Percentiles rank a stretch among this genome's conserved stretches.
phyloP scores from a whole-genome alignment of 2,329 filamentous ascomycete genomes.

The Colletotrichum spaethianum region DNA sequence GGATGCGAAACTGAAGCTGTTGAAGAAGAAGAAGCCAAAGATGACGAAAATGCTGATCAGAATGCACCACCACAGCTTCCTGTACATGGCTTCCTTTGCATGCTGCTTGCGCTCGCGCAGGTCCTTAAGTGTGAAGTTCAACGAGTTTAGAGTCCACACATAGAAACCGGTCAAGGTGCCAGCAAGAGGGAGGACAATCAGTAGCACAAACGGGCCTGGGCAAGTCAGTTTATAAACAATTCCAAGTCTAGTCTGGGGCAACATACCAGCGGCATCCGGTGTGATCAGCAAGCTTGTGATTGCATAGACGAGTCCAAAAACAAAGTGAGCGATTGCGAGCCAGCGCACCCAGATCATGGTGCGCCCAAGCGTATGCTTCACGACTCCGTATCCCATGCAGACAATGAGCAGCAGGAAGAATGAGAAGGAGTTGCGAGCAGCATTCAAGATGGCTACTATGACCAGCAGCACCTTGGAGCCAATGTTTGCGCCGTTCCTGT shows the following conservation, averaged over 20 bases:
- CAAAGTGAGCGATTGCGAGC: conserved; percentile 91
- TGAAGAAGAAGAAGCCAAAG: conserved; percentile 98
- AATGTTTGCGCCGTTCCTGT: conserved; percentile 86
- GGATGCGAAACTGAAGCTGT: conserved; percentile 94
- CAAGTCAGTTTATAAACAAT: conserved; percentile 23
- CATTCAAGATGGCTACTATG: conserved; percentile 92
- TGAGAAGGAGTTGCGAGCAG: conserved; percentile 95
- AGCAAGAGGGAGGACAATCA: conserved; percentile 93
- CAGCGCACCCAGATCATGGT: conserved; percentile 96
- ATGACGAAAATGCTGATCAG: conserved; percentile 93
- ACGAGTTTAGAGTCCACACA: conserved; percentile 97
- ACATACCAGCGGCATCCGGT: conserved; percentile 83
- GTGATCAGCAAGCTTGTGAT: conserved; percentile 90
- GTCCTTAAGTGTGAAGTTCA: conserved; percentile 96
- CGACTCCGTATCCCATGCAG: conserved; percentile 99
- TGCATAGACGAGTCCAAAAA: conserved; percentile 95
- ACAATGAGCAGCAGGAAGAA: conserved; percentile 98
- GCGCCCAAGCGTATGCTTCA: conserved; percentile 91
- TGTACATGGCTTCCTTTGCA: conserved; percentile 96
- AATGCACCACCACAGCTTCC: conserved; percentile 98
- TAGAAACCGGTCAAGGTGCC: conserved; percentile 97
- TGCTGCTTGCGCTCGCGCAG: conserved; percentile 94
- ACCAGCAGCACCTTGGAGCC: conserved; percentile 90
- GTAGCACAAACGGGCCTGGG: conserved; percentile 85
- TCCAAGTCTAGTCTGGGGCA: not conserved